A percentile compares a stretch with the other conserved stretches of the same genome.
Conservation (phyloP, 768 basidiomycete species). For the Boletus tylopilopsis region DNA sequence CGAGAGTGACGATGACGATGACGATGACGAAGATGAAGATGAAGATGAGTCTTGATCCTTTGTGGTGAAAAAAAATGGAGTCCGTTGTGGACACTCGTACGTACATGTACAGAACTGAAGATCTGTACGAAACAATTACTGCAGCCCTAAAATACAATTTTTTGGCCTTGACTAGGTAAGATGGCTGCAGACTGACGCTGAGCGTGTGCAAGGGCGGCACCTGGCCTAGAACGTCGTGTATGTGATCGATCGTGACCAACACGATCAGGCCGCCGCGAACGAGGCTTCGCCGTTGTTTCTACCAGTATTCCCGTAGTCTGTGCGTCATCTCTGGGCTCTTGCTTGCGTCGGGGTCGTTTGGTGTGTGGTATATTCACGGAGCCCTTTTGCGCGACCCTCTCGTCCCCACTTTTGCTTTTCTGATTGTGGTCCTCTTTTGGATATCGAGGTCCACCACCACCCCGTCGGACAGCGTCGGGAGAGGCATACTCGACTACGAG, state of each 20-base stretch:
- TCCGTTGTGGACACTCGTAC: background rate
- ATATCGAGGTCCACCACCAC: slow-evolving; percentile 39
- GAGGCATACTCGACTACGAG: slow-evolving; percentile 90
- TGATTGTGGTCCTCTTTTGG: slow-evolving; percentile 23
- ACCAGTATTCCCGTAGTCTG: background rate
- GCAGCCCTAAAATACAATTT: slow-evolving; percentile 57
- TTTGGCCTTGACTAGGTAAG: slow-evolving; percentile 59
- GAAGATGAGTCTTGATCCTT: slow-evolving; percentile 13
- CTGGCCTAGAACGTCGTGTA: slow-evolving; percentile 58
- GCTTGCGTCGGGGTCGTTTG: slow-evolving; percentile 4
- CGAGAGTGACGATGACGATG: slow-evolving; percentile 45
- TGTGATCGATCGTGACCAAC: slow-evolving; percentile 10
- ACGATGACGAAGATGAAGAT: slow-evolving; percentile 35
- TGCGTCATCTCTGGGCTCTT: background rate
- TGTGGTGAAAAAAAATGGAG: background rate
- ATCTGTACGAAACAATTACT: background rate
- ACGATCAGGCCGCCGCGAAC: slow-evolving; percentile 7
- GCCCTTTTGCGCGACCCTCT: slow-evolving; percentile 6
- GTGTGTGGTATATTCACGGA: background rate
- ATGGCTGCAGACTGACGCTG: slow-evolving; percentile 76
- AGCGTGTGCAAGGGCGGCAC: slow-evolving; percentile 75
- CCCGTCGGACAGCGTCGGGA: slow-evolving; percentile 81
- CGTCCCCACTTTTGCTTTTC: slow-evolving; percentile 7
- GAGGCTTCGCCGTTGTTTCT: background rate
- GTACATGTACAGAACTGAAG: no score